phyloP scores from a whole-genome alignment of 1,284 basidiomycete genomes.

The Coniophora puteana region DNA sequence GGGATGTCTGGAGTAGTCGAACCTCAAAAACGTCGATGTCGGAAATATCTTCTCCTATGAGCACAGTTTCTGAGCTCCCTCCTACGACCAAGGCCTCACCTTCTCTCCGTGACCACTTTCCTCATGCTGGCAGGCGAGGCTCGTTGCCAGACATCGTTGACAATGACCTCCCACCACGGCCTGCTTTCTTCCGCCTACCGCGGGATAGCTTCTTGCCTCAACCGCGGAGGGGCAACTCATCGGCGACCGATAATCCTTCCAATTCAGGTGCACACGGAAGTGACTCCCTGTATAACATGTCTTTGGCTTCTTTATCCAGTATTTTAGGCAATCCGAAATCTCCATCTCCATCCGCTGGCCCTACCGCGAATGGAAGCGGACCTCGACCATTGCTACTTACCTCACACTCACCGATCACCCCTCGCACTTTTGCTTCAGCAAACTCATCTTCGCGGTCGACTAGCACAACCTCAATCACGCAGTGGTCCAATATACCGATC shows the following conservation, averaged over 20 bases:
- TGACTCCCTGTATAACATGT: constrained; percentile 32
- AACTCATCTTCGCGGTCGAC: no score
- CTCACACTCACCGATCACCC: constrained; percentile 41
- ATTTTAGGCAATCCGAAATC: no score
- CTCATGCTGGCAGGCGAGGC: constrained; percentile 26
- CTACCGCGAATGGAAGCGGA: constrained; percentile 36
- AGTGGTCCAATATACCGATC: constrained; percentile 51
- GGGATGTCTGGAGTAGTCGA: constrained; percentile 39
- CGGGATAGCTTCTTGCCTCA: constrained; percentile 50
- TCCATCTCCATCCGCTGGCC: constrained; percentile 18
- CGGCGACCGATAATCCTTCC: constrained; percentile 39
- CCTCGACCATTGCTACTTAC: constrained; percentile 57
- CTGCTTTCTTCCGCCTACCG: constrained; percentile 53
- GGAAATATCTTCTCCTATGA: constrained; percentile 11
- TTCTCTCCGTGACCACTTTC: background rate
- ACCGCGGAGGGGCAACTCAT: constrained; percentile 24
- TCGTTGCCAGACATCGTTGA: constrained; percentile 40
- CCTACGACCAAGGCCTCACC: constrained; percentile 13
- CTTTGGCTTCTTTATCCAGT: constrained; percentile 42
- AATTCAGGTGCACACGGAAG: constrained; percentile 33
- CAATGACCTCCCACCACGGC: constrained; percentile 55
- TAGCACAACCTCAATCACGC: no score
- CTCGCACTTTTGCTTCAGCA: constrained; percentile 20
- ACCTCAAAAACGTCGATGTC: constrained; percentile 9
- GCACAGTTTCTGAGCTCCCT: constrained; percentile 15